Evolutionary conservation across 352 stramenopile genomes (phyloP).

Genomic region (Saprolegnia parasitica): DNA sequence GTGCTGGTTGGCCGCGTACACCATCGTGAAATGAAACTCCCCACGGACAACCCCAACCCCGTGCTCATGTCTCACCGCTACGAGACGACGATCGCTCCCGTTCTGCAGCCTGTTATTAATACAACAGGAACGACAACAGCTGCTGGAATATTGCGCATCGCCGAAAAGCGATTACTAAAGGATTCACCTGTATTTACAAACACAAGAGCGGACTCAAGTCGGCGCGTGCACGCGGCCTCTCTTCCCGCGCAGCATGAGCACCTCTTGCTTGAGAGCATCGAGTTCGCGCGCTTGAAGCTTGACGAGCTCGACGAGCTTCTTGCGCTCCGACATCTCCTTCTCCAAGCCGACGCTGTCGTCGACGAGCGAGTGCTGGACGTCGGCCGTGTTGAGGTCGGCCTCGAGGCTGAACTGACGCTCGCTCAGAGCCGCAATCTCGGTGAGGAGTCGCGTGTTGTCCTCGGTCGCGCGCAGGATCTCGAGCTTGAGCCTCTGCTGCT

Average conservation of each 20-base stretch:
- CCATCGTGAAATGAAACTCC: background rate
- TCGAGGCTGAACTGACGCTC: slow-evolving; percentile 79
- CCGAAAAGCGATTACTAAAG: no score
- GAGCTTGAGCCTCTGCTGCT: slow-evolving; percentile 57
- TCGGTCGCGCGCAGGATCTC: slow-evolving; percentile 75
- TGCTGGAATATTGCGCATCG: no score
- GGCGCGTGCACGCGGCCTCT: slow-evolving; percentile 38
- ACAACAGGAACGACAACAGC: no score
- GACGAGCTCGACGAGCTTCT: slow-evolving; percentile 84
- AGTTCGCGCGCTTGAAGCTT: slow-evolving; percentile 90
- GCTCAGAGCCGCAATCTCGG: slow-evolving; percentile 68
- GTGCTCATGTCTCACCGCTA: no score
- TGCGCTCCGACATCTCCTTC: slow-evolving; percentile 82
- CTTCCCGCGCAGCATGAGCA: slow-evolving; percentile 77
- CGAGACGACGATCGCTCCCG: no score
- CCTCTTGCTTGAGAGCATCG: slow-evolving; percentile 88
- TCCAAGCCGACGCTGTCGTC: slow-evolving; percentile 38
- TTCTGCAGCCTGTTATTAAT: no score
- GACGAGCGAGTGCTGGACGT: slow-evolving; percentile 35
- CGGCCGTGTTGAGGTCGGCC: slow-evolving; percentile 73
- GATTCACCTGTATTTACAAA: background rate
- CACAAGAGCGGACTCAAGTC: background rate
- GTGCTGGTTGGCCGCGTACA: slow-evolving; percentile 6
- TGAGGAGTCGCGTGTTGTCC: slow-evolving; percentile 79
- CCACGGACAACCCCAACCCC: background rate